Conservation (phyloP, 2,329 filamentous ascomycete species). For the Pestalotiopsis sp. region DNA sequence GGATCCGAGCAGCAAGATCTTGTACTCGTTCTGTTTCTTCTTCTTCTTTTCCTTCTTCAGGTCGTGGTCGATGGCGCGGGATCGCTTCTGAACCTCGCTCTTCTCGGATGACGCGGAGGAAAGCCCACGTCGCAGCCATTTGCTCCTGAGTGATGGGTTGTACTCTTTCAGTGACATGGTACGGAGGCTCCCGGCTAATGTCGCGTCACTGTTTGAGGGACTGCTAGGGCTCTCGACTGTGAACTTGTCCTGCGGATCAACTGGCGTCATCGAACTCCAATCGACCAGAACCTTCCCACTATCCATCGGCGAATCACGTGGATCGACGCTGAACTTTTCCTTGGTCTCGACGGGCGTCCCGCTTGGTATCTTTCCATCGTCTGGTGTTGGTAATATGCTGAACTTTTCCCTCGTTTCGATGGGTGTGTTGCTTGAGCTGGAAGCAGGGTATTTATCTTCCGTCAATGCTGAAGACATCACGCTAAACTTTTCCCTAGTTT, state of each 20-base stretch:
- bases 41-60: constrained; percentile 10
- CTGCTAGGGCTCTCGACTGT: not conserved
- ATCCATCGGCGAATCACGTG: not conserved
- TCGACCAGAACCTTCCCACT: not conserved
- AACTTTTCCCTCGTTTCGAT: constrained; percentile 5
- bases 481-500: constrained; percentile 1
- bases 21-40: constrained; percentile 9
- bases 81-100: not conserved
- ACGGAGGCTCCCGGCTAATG: not conserved
- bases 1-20: constrained; percentile 12
- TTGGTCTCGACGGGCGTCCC: not conserved
- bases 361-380: not conserved
- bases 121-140: not conserved
- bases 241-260: not conserved
- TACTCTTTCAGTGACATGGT: not conserved
- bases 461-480: not conserved
- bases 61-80: constrained; percentile 10
- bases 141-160: not conserved
- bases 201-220: not conserved
- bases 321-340: constrained; percentile 3
- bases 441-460: not conserved
- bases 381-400: not conserved
- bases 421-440: not conserved
- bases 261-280: not conserved
- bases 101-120: not conserved